Conservation (phyloP, 1,139 yeast genomes). For the Taphrina betulina region DNA sequence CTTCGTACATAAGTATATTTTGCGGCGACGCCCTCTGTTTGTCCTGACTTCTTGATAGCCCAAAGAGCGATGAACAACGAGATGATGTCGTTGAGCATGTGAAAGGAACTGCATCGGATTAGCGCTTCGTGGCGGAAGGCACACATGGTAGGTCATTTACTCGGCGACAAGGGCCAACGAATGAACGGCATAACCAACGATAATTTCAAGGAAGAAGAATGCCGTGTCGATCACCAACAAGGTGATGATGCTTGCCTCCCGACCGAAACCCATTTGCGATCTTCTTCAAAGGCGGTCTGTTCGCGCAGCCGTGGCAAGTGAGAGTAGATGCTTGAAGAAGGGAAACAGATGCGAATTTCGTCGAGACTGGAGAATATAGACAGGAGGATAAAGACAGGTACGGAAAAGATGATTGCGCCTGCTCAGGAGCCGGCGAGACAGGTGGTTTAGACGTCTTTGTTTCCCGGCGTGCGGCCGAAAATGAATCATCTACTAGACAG, state of each 20-base stretch:
- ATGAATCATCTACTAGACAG: no score
- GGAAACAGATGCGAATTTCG: no score
- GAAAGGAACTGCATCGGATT: conserved; percentile 93
- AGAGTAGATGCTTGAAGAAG: no score
- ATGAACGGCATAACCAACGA: conserved; percentile 50
- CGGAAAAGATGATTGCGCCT: no score
- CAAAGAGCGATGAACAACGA: conserved; percentile 87
- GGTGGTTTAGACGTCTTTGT: no score
- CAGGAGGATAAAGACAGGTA: no score
- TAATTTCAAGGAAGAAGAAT: conserved; percentile 82
- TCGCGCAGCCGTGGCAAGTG: no score
- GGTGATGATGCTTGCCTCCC: conserved; percentile 75
- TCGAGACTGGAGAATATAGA: no score
- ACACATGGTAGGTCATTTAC: background rate
- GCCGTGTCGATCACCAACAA: conserved; percentile 72
- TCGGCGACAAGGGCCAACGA: conserved; percentile 38
- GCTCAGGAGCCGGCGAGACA: no score
- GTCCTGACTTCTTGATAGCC: conserved; percentile 89
- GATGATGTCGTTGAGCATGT: conserved; percentile 87
- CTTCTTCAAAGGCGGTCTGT: no score
- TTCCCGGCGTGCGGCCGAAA: no score
- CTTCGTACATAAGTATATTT: conserved; percentile 88
- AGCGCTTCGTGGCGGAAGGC: conserved; percentile 40
- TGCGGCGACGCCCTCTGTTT: conserved; percentile 58
- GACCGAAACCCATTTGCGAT: conserved; percentile 32